A percentile compares a stretch with the other conserved stretches of the same genome.
These are phyloP conservation scores for Mentha longifolia DNA, from an alignment of 257 asterid species.

Conservation along the genomic window DNA sequence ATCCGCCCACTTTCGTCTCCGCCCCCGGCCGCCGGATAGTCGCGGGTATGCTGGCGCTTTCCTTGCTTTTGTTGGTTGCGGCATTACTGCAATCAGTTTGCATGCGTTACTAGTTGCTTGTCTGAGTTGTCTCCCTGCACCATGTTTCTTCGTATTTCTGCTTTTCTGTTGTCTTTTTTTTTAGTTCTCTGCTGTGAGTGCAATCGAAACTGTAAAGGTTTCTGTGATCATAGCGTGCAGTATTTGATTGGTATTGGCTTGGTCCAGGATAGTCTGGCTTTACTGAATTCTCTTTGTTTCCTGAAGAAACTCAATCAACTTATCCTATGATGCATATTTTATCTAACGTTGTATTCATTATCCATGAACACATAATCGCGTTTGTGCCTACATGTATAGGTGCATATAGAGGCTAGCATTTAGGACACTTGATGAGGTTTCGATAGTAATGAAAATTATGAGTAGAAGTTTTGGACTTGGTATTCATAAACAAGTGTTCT, in stretches of 20 bases:
- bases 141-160: neutral
- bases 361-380: neutral
- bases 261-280: conserved; percentile 1
- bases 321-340: neutral
- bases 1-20: conserved; percentile 92
- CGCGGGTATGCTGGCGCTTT: conserved; percentile 57
- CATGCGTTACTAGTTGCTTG: conserved; percentile 3
- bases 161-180: neutral
- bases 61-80: neutral
- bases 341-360: neutral
- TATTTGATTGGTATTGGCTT: conserved; percentile 12
- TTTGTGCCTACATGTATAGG: neutral
- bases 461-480: neutral
- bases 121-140: neutral
- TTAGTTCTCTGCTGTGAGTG: neutral
- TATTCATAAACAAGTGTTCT: neutral
- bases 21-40: conserved; percentile 94
- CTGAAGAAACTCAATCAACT: neutral
- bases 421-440: neutral
- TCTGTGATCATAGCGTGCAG: neutral
- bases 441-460: neutral
- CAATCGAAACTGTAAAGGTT: neutral
- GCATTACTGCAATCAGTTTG: conserved; percentile 23
- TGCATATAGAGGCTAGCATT: neutral
- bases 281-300: conserved; percentile 12